phyloP scores from a whole-genome alignment of 2,329 filamentous ascomycete genomes.

The Raffaelea albimanens region DNA sequence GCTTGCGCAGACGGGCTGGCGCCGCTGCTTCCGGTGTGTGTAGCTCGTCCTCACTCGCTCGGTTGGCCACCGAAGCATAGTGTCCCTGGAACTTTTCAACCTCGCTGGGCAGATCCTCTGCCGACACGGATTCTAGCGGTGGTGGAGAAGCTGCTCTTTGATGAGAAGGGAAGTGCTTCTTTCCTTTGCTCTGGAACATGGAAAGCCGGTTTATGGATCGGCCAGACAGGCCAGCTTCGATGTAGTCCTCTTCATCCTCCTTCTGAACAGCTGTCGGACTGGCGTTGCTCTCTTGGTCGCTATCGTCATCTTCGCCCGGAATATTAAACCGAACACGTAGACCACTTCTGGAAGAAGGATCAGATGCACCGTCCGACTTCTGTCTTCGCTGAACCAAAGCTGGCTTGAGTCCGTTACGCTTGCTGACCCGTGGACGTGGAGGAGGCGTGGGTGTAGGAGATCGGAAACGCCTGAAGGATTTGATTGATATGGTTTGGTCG shows the following conservation, averaged over 20 bases:
- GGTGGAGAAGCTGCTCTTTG: conserved; percentile 31
- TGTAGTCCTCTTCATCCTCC: conserved; percentile 6
- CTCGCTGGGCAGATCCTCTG: conserved; percentile 23
- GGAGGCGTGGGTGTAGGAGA: conserved; percentile 34
- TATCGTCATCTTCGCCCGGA: background rate
- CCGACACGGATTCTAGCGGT: conserved; percentile 22
- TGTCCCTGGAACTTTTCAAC: conserved; percentile 26
- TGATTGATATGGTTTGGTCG: conserved; percentile 38
- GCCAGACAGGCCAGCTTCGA: conserved; percentile 7
- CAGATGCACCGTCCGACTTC: background rate
- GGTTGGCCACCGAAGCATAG: conserved; percentile 10
- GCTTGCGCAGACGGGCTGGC: no score
- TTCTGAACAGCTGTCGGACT: background rate
- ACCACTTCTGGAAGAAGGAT: background rate
- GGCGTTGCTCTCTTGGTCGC: background rate
- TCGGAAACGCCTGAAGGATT: conserved; percentile 43
- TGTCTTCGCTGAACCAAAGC: conserved; percentile 11
- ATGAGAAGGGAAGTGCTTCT: background rate
- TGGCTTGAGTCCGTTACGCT: conserved; percentile 2
- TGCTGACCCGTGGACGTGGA: conserved; percentile 11
- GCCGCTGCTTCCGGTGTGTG: no score
- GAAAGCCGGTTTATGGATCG: background rate
- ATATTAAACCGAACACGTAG: conserved; percentile 25
- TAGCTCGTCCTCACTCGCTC: background rate
- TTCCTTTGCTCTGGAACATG: background rate